phyloP scores from a whole-genome alignment of 2,329 filamentous ascomycete species.

The Bipolaris victoriae region DNA sequence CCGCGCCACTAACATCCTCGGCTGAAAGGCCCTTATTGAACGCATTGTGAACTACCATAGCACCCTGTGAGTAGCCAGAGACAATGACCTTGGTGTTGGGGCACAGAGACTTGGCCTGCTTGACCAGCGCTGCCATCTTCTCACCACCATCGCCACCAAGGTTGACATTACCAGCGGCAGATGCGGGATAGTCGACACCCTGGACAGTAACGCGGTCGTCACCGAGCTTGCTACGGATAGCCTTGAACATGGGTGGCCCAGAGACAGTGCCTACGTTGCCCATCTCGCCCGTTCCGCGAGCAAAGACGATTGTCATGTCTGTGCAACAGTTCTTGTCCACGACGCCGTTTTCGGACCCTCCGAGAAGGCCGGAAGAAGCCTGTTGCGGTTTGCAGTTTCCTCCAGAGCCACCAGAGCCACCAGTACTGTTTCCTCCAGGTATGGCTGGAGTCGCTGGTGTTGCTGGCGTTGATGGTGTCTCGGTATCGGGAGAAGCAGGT shows the following conservation, averaged over 20 bases:
- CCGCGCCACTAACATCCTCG: conserved; percentile 32
- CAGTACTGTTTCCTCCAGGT: background rate
- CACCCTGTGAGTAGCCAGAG: conserved; percentile 44
- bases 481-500: background rate
- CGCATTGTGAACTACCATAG: conserved; percentile 43
- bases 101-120: conserved; percentile 36
- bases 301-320: conserved; percentile 53
- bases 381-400: conserved; percentile 32
- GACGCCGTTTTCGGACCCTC: conserved; percentile 50
- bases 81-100: conserved; percentile 42
- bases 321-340: conserved; percentile 50
- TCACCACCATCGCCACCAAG: conserved; percentile 35
- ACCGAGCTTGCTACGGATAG: conserved; percentile 36
- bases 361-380: conserved; percentile 23
- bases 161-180: conserved; percentile 33
- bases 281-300: conserved; percentile 51
- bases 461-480: background rate
- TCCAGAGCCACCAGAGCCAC: conserved; percentile 21
- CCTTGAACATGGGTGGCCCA: conserved; percentile 48
- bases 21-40: conserved; percentile 33
- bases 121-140: conserved; percentile 33
- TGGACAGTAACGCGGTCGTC: conserved; percentile 37
- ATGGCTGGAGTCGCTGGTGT: background rate
- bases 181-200: conserved; percentile 43
- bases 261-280: conserved; percentile 54